Evolutionary conservation across 2,329 filamentous ascomycete genomes (phyloP), one percentile per base, ranked within the genome.

Genomic region (Penicillium freii): DNA sequence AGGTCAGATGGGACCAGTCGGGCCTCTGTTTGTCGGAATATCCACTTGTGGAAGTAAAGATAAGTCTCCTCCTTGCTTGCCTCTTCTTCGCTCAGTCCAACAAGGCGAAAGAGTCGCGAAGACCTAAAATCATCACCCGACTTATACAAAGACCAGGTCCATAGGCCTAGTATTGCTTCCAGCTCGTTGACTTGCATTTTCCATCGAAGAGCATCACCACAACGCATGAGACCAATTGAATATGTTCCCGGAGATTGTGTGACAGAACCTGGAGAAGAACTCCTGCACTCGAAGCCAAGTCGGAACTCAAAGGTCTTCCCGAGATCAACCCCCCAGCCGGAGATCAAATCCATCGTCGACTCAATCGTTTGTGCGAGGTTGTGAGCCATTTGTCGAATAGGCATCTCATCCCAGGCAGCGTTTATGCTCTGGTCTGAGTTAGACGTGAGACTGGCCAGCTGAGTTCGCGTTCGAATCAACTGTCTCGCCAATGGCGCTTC

Each of bases 161-260:
- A 74, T 13, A 74, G 52, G 1, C 72, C 71, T 10, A 74, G 36
- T 0, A 74, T 57, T 0, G 72, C 71, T 56, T 75, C 73, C 0
- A 75, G 51, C 13, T 72, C 62, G 17, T 61, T 51, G 10, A 34
- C 43, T 19, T 73, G 51, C 1, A 69, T 33, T 11, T 44, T 61
- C 73, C 71, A 74, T 15, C 58, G 51, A 3, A 67, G 50, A 0
- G 63, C 64, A 46, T 69, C 69, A 0, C 67, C 62, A 2, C 59
- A 59, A 31, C 64, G 57, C 27, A 57, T 15, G 0, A 72, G 46
- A 2, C 29, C 44, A 6, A 71, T 56, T 0, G 55, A 27, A 19
- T 67, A 66, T 1, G 51, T 48, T 19, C 62, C 63, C 5, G 58
- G 13, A 0, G 44, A 38, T 19, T 63, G 49, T 1, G 47, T 33